These are phyloP conservation scores for Kwoniella dendrophila DNA, from an alignment of 768 basidiomycete species.

Conservation along the genomic window DNA sequence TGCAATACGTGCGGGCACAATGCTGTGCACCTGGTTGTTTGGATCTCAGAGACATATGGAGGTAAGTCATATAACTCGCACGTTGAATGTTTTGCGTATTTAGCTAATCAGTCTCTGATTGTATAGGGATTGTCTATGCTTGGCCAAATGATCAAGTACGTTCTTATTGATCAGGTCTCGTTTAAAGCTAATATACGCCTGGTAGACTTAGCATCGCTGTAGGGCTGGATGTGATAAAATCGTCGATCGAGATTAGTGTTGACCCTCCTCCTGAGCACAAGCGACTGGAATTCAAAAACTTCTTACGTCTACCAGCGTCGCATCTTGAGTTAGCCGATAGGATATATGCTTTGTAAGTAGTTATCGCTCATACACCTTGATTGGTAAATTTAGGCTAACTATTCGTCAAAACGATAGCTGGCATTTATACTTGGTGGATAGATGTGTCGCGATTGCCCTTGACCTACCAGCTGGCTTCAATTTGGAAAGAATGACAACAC, in stretches of 20 bases:
- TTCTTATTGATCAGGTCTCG: neutral
- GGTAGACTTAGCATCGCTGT: constrained; percentile 20
- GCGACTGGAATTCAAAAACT: neutral
- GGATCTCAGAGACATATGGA: constrained; percentile 16
- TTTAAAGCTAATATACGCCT: neutral
- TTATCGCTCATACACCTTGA: neutral
- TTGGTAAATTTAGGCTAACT: neutral
- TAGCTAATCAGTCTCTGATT: neutral
- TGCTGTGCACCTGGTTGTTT: constrained; percentile 24
- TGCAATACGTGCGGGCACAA: constrained; percentile 30
- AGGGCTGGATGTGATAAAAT: constrained; percentile 21
- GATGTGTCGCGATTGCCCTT: constrained; percentile 23
- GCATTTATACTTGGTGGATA: constrained; percentile 31
- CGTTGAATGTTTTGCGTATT: neutral
- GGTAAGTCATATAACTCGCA: constrained; percentile 11
- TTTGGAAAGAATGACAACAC: constrained; percentile 17
- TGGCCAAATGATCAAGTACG: constrained; percentile 23
- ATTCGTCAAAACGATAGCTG: constrained; percentile 16
- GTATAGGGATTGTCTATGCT: constrained; percentile 24
- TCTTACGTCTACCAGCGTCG: neutral
- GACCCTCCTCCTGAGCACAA: neutral
- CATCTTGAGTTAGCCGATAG: constrained; percentile 29
- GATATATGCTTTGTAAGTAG: constrained; percentile 35
- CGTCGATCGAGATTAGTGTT: constrained; percentile 2
- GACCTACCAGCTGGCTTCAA: constrained; percentile 24